A percentile compares a stretch with the other conserved stretches of the same genome.
These are phyloP conservation scores for Apophysomyces elegans DNA, from an alignment of 371 early-diverging fungal genomes.

Conservation along the genomic window DNA sequence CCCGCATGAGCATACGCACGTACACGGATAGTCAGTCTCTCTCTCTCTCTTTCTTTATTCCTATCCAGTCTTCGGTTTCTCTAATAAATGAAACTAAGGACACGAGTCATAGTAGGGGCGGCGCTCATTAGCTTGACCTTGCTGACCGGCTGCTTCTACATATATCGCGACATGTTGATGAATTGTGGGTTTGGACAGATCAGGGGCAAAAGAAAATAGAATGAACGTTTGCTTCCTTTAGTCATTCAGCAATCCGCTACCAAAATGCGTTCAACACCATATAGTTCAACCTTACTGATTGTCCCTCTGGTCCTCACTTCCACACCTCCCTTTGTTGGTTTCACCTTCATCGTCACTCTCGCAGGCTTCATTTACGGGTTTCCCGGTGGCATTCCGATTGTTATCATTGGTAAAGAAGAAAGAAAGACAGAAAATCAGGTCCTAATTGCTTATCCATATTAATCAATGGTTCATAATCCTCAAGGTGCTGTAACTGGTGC, in stretches of 20 bases:
- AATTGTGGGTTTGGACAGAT: not conserved
- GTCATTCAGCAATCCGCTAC: conserved; percentile 41
- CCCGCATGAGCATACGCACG: too few relatives aligned
- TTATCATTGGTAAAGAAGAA: conserved; percentile 26
- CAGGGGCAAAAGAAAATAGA: not conserved
- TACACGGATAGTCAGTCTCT: too few relatives aligned
- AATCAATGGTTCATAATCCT: too few relatives aligned
- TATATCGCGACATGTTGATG: not conserved
- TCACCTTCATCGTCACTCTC: conserved; percentile 36
- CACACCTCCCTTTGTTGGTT: conserved; percentile 47
- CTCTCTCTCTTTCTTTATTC: too few relatives aligned
- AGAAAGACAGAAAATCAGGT: too few relatives aligned
- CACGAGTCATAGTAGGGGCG: not conserved
- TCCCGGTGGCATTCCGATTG: conserved; percentile 31
- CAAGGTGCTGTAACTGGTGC: conserved; percentile 31
- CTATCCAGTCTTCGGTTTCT: not conserved
- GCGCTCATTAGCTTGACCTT: not conserved
- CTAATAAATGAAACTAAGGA: not conserved
- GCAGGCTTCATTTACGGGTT: conserved; percentile 51
- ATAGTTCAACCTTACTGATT: conserved; percentile 28
- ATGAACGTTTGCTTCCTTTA: conserved; percentile 5
- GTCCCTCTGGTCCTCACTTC: conserved; percentile 32
- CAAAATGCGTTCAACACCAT: conserved; percentile 33
- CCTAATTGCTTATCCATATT: too few relatives aligned
- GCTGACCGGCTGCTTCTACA: not conserved